phyloP scores from a whole-genome alignment of 768 basidiomycete species.

The Trichaptum fuscoviolaceum region DNA sequence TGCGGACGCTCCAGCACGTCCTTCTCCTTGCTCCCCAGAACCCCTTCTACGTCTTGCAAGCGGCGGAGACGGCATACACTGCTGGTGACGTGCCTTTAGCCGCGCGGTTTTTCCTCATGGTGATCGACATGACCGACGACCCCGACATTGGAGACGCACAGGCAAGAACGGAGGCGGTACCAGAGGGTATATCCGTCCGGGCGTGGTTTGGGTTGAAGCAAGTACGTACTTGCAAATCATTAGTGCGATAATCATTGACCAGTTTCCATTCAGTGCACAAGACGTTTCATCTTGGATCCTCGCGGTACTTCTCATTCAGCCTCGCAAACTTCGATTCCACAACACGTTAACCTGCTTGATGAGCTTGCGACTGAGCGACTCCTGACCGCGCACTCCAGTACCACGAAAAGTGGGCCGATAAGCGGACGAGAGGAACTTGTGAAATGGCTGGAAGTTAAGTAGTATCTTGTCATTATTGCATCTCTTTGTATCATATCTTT shows the following conservation, averaged over 20 bases:
- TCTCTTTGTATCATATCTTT: not conserved
- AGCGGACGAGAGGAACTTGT: conserved; percentile 1
- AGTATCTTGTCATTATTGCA: not conserved
- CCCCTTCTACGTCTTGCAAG: conserved; percentile 76
- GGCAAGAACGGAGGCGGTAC: conserved; percentile 42
- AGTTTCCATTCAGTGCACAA: conserved; percentile 44
- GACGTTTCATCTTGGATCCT: conserved; percentile 42
- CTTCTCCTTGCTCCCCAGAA: conserved; percentile 83
- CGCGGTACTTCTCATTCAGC: conserved; percentile 38
- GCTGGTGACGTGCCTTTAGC: conserved; percentile 69
- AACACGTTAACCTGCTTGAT: conserved; percentile 54
- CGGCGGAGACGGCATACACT: conserved; percentile 86
- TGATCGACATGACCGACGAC: conserved; percentile 70
- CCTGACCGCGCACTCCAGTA: conserved; percentile 44
- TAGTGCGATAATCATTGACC: conserved; percentile 9
- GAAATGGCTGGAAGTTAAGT: conserved; percentile 7
- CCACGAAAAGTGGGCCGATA: not conserved
- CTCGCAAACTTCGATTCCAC: conserved; percentile 55
- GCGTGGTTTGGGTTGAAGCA: conserved; percentile 85
- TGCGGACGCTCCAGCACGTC: conserved; percentile 76
- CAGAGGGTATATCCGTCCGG: conserved; percentile 50
- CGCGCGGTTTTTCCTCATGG: conserved; percentile 72
- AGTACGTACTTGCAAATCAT: conserved; percentile 36
- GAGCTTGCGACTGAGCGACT: conserved; percentile 71
- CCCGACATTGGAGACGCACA: conserved; percentile 40